A percentile compares a stretch with the other conserved stretches of the same genome.
Evolutionary conservation across 148 eudicot species (phyloP).

Genomic region (Rhododendron ovatum): DNA sequence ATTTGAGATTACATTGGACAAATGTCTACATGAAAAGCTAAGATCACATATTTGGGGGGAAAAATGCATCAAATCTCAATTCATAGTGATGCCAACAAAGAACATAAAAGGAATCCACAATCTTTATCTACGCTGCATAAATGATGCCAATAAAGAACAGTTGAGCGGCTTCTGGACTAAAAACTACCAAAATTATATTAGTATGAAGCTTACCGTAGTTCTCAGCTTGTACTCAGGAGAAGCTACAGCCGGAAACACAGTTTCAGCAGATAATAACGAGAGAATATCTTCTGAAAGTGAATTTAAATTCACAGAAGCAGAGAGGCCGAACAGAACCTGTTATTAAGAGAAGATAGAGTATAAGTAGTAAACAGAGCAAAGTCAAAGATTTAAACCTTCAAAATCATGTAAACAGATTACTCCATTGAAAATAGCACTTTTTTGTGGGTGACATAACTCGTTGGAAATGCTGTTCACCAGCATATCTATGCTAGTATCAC

Average conservation of each 20-base stretch:
- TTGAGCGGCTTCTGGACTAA: not conserved
- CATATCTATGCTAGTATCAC: not conserved
- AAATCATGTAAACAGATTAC: not conserved
- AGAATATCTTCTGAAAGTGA: conserved; percentile 61
- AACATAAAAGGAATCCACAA: not conserved
- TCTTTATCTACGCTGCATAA: not conserved
- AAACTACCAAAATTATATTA: conserved; percentile 7
- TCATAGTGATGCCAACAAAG: not conserved
- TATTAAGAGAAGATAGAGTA: not conserved
- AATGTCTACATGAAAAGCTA: not conserved
- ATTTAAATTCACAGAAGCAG: conserved; percentile 55
- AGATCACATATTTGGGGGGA: not conserved
- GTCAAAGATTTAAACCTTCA: not conserved
- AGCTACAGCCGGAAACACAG: conserved; percentile 49
- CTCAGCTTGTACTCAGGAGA: conserved; percentile 74
- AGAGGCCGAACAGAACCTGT: conserved; percentile 84
- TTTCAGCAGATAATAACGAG: conserved; percentile 38
- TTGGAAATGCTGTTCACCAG: not conserved
- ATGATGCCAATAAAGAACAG: not conserved
- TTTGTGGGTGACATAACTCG: not conserved
- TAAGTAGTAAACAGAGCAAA: not conserved
- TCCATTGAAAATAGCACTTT: not conserved
- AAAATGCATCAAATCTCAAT: not conserved
- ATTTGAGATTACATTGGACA: not conserved
- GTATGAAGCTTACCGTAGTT: conserved; percentile 54